Base-by-base conservation (phyloP, 805 yeast genomes). In the Teunomyces aglyptinius region DNA sequence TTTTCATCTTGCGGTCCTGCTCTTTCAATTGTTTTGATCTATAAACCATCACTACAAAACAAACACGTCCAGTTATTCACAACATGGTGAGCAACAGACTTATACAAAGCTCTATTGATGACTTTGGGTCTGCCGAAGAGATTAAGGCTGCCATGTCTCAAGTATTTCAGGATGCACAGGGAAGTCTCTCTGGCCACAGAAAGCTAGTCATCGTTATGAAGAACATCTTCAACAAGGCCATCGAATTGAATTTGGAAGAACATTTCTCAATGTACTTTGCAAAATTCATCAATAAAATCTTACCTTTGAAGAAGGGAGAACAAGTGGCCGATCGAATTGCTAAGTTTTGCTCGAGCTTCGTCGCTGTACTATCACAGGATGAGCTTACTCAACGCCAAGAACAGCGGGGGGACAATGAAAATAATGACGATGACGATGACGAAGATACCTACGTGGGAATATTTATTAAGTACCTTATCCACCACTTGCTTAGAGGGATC, bases 121-220 rank as follows among this genome's bases (percentile, higher is more conserved):
- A 49, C 39, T 56, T 62, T n/a, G 45, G 42, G 1, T 48, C 53
- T 8, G 48, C 58, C 2, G 64, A 58, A 12, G 66, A 61, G 29
- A 51, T 68, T 18, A 45, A 55, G 31, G 43, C 38, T 22, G 80
- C 86, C 3, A 68, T 85, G 55, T 82, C 86, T 1, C 82, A 77
- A 47, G 81, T 83, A 3, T 90, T 90, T 58, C 92, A 86, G 58
- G 92, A 85, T 47, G 87, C 94, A 0, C 97, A 90, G 58, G 52
- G 67, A 18, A 75, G 88, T 1, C 73, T 83, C 27, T 84, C 91
- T 0, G 85, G 91, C 1, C 97, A 90, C 63, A 73, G 87, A 40
- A 86, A 86, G 58, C 83, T 87, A 48, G 80, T 84, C 5, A 78
- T 82, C 7, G 75, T 86, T 5, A 59, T 90, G 58, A 78, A 77